Conservation (phyloP, 345 rosid genomes). For the Ailanthus altissimus region DNA sequence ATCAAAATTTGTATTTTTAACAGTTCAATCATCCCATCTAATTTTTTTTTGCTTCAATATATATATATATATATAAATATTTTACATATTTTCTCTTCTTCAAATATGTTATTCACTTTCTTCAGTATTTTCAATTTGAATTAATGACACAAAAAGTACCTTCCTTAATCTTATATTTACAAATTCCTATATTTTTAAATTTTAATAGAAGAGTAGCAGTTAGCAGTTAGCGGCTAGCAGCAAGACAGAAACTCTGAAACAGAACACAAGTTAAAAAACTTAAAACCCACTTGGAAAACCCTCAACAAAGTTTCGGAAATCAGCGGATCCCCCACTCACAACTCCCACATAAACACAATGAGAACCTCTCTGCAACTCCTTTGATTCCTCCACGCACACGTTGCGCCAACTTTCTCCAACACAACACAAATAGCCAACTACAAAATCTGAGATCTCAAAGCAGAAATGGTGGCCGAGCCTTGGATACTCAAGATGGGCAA, state of each 20-base stretch:
- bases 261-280: neutral
- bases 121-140: no score
- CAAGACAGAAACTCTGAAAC: neutral
- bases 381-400: conserved; percentile 6
- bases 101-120: no score
- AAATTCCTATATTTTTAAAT: no score
- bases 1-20: no score
- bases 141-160: no score
- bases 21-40: no score
- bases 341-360: conserved; percentile 6
- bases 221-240: neutral
- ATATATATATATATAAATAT: no score
- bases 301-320: conserved; percentile 4
- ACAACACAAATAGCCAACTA: neutral
- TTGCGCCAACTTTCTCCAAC: conserved; percentile 18
- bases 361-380: neutral
- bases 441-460: conserved; percentile 4
- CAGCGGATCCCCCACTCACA: no score
- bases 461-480: conserved; percentile 91
- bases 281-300: neutral
- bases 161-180: no score
- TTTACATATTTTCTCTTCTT: no score
- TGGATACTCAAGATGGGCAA: conserved; percentile 94
- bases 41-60: no score
- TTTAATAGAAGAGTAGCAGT: no score